Percentiles rank a stretch among this genome's conserved stretches.
These are phyloP conservation scores for Ogataea siamensis DNA, from an alignment of 805 yeast genomes.

Conservation along the genomic window DNA sequence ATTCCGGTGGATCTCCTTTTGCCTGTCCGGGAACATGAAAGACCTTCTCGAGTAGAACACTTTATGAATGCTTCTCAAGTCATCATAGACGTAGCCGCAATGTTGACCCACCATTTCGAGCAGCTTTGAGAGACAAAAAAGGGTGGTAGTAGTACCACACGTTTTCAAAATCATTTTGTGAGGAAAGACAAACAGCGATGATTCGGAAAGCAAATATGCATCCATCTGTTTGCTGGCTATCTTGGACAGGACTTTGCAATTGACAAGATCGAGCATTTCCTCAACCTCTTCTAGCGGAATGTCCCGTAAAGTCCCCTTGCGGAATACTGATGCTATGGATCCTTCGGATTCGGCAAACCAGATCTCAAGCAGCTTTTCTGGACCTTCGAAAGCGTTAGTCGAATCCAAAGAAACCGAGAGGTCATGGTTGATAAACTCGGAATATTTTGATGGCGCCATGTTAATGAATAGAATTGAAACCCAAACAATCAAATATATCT, in stretches of 20 bases:
- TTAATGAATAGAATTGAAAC: slow-evolving; percentile 15
- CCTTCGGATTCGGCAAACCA: slow-evolving; percentile 66
- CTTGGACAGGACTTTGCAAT: slow-evolving; percentile 84
- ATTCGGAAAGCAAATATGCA: slow-evolving; percentile 84
- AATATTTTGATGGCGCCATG: slow-evolving; percentile 10
- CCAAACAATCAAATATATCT: slow-evolving; percentile 18
- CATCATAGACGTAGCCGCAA: slow-evolving; percentile 38
- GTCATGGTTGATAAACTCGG: slow-evolving; percentile 65
- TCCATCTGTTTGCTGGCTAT: slow-evolving; percentile 65
- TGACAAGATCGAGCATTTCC: slow-evolving; percentile 71
- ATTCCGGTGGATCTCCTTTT: slow-evolving; percentile 72
- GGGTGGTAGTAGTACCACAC: slow-evolving; percentile 93
- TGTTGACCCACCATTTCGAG: slow-evolving; percentile 48
- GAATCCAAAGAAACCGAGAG: slow-evolving; percentile 80
- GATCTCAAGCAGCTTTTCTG: slow-evolving; percentile 87
- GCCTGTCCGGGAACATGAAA: slow-evolving; percentile 89
- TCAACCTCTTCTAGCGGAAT: slow-evolving; percentile 72
- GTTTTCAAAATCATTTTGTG: slow-evolving; percentile 87
- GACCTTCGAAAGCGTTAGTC: slow-evolving; percentile 93
- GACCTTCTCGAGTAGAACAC: slow-evolving; percentile 89
- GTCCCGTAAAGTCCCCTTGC: slow-evolving; percentile 48
- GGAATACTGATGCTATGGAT: slow-evolving; percentile 20
- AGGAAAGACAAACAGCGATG: slow-evolving; percentile 84
- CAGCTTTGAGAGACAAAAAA: slow-evolving; percentile 68
- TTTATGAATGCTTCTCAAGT: slow-evolving; percentile 44